Percentiles rank a stretch among this genome's conserved stretches.
Conservation (phyloP, 2,329 filamentous ascomycete species). For the Colletotrichum siamense region DNA sequence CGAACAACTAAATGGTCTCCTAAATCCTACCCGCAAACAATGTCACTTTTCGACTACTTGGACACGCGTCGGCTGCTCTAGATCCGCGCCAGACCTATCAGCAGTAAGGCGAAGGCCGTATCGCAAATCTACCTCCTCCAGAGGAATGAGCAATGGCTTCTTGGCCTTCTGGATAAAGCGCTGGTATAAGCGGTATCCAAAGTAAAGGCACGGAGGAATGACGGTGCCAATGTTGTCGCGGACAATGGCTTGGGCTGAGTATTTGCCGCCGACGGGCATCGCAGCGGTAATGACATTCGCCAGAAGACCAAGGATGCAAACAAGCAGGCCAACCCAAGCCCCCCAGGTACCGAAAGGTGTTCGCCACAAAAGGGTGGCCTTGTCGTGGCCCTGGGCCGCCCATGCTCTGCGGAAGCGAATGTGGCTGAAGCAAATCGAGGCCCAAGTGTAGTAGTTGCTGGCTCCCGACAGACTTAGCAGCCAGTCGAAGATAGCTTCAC, state of each 20-base stretch:
- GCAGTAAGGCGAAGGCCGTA: constrained; percentile 19
- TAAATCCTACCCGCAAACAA: background rate
- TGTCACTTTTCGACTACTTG: background rate
- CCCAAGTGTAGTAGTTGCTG: constrained; percentile 54
- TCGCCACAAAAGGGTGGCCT: constrained; percentile 36
- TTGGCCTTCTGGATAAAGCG: background rate
- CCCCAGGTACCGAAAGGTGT: constrained; percentile 33
- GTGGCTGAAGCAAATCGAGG: constrained; percentile 49
- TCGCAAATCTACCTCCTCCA: constrained; percentile 29
- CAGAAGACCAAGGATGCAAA: constrained; percentile 33
- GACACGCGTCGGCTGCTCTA: background rate
- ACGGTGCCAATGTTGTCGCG: constrained; percentile 33
- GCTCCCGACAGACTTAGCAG: constrained; percentile 51
- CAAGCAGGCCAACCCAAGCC: constrained; percentile 26
- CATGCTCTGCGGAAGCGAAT: constrained; percentile 49
- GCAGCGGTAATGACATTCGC: constrained; percentile 34
- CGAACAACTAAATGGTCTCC: background rate
- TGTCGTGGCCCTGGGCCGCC: constrained; percentile 39
- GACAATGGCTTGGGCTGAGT: constrained; percentile 24
- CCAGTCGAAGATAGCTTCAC: constrained; percentile 48
- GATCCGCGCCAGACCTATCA: background rate
- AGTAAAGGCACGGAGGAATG: constrained; percentile 28
- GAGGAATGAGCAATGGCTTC: constrained; percentile 25
- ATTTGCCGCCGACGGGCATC: constrained; percentile 22
- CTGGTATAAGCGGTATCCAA: constrained; percentile 27